Evolutionary conservation across 202 grass and related monocot genomes (phyloP), one percentile per base, ranked within the genome.

Genomic region (Alloteropsis angusta): DNA sequence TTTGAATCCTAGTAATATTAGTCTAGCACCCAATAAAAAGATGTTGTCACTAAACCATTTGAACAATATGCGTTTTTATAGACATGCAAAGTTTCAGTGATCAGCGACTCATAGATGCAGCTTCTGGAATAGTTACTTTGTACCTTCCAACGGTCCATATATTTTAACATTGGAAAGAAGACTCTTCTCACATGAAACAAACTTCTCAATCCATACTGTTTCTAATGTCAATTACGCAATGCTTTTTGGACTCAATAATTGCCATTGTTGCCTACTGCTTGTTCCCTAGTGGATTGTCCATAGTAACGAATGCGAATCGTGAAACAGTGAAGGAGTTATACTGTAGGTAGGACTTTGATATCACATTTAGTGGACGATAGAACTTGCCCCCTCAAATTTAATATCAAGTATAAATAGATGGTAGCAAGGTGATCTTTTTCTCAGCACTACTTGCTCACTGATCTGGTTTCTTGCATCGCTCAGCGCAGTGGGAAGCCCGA

Each of bases 351-450:
- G 76, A 68, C 68, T 75, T 85, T 77, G 72, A 85, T 81, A 52
- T 81, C 82, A 59, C 48, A 81, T 85, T 88, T 88, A 53, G 77
- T 85, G 82, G 71, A 71, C 76, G 77, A 81, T 58, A 85, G 47
- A 88, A 60, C 82, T 71, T 80, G 34, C 16, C 18, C 36, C 71
- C 50, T 26, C 21, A 23, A 25, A 57, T 74, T 42, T 26, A 25
- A 57, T 74, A 57, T 26, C 71, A 43, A 50, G 59, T 85, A 88
- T 53, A 88, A 85, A 65, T 81, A 79, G 44, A 64, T 1, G 34
- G 35, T 54, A 36, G 17, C 38, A 78, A 66, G 28, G 21, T 36
- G 59, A 76, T 71, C 30, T 58, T 65, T 65, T 64, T 64, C 32
- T 30, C 71, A 84, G 60, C 34, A 26, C 64, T 36, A 72, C 71